Evolutionary conservation across 805 yeast species (phyloP), one percentile per base, ranked within the genome.

Genomic region (Kodamaea kakaduensis): DNA sequence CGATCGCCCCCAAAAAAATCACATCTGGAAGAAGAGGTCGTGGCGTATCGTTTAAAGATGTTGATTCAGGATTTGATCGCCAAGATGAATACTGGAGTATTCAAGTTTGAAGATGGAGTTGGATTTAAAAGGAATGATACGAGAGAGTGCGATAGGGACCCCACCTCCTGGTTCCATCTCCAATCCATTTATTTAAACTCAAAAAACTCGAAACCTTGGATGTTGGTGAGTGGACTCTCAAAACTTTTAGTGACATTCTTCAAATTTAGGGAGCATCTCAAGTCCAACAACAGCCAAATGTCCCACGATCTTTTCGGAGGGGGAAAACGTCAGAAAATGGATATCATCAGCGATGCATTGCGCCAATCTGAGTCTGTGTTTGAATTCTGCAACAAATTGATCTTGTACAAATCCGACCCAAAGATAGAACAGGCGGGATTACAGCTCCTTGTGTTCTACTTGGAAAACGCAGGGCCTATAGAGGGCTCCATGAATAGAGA

Each of bases 181-280:
- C 43, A 37, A 5, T 42, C 55, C 5, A 48, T 61, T 2, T 47
- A 42, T 25, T 42, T 60, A 23, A 34, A 23, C n/a, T 44, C 57
- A 5, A 25, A 40, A 8, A 37, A 48, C 19, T 30, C 37, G 27
- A 44, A 40, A 6, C 51, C 64, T 0, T 77, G 81, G 81, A 48
- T 75, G 9, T 42, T 63, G 3, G 34, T 58, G 1, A 35, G 49
- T 6, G 76, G 74, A 0, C 18, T 67, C 6, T 37, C 57, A 1
- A 56, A 47, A 25, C 42, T 74, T 2, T 19, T 71, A 0, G 25
- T 36, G 1, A 32, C 56, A 2, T 71, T 56, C 37, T 71, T 54
- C 40, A 31, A 34, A 3, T 36, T 64, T 20, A 56, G 56, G 34
- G 25, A 23, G 21, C 13, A 17, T 9, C 27, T n/a, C 29, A 31